Evolutionary conservation across 2,329 filamentous ascomycete species (phyloP).

Genomic region (Harringtonia lauricola): DNA sequence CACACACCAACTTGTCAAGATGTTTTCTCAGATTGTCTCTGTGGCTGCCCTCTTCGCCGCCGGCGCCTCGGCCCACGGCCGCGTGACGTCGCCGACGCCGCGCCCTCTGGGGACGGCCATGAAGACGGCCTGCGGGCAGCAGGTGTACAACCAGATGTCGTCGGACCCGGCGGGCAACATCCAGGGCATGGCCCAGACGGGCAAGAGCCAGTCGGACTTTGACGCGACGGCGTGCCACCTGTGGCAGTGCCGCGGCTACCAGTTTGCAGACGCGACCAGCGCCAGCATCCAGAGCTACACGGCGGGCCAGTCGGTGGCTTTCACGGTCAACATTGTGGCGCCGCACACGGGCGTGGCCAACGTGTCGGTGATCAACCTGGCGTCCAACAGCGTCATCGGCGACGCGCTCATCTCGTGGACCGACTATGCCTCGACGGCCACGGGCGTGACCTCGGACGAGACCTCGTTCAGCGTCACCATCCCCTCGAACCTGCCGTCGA

Average conservation of each 20-base stretch:
- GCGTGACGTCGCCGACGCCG: constrained; percentile 33
- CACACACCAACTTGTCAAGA: background rate
- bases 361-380: constrained; percentile 39
- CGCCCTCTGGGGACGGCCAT: constrained; percentile 40
- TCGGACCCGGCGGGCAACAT: constrained; percentile 46
- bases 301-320: constrained; percentile 30
- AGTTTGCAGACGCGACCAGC: constrained; percentile 40
- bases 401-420: constrained; percentile 33
- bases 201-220: constrained; percentile 32
- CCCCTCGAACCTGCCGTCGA: constrained; percentile 30
- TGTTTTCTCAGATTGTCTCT: background rate
- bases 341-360: constrained; percentile 36
- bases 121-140: constrained; percentile 38
- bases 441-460: constrained; percentile 29
- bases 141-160: constrained; percentile 39
- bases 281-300: constrained; percentile 39
- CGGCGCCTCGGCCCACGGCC: constrained; percentile 40
- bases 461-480: constrained; percentile 42
- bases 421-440: constrained; percentile 35
- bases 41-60: constrained; percentile 18
- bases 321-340: constrained; percentile 23
- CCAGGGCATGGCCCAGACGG: constrained; percentile 41
- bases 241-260: constrained; percentile 47
- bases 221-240: constrained; percentile 34
- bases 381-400: constrained; percentile 36